A percentile compares a stretch with the other conserved stretches of the same genome.
Conservation (phyloP, 2,329 filamentous ascomycete genomes). For the Stenocarpella maydis region DNA sequence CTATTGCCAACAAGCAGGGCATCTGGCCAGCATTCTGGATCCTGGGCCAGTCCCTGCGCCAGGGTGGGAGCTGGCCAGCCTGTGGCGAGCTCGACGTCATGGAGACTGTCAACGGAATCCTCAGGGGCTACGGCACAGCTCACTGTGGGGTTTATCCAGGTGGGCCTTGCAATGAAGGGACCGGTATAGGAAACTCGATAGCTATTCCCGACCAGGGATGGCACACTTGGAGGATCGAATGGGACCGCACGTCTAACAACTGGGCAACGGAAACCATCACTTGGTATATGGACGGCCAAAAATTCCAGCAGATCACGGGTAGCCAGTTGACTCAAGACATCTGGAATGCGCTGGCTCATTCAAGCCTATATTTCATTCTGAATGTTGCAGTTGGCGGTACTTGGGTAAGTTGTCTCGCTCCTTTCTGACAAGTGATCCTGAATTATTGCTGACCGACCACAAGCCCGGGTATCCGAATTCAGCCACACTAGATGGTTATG, state of each 20-base stretch:
- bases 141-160: slow-evolving; percentile 55
- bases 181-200: slow-evolving; percentile 48
- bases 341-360: slow-evolving; percentile 50
- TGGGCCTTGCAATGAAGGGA: slow-evolving; percentile 57
- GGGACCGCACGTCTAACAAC: slow-evolving; percentile 52
- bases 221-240: slow-evolving; percentile 57
- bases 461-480: slow-evolving; percentile 43
- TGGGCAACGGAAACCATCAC: slow-evolving; percentile 58
- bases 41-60: slow-evolving; percentile 55
- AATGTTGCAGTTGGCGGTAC: slow-evolving; percentile 44
- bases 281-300: slow-evolving; percentile 56
- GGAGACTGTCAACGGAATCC: slow-evolving; percentile 56
- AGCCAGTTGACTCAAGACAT: slow-evolving; percentile 49
- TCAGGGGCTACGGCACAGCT: slow-evolving; percentile 56
- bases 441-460: not conserved
- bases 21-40: slow-evolving; percentile 65
- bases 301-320: slow-evolving; percentile 55
- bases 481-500: slow-evolving; percentile 41
- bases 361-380: slow-evolving; percentile 41
- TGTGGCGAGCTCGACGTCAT: slow-evolving; percentile 62
- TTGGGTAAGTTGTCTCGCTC: slow-evolving; percentile 42
- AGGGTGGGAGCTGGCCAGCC: slow-evolving; percentile 55
- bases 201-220: slow-evolving; percentile 55
- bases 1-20: slow-evolving; percentile 52
- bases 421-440: not conserved